A percentile compares a stretch with the other conserved stretches of the same genome.
phyloP scores from a whole-genome alignment of 768 basidiomycete genomes.

The Mycena albidolilacea region DNA sequence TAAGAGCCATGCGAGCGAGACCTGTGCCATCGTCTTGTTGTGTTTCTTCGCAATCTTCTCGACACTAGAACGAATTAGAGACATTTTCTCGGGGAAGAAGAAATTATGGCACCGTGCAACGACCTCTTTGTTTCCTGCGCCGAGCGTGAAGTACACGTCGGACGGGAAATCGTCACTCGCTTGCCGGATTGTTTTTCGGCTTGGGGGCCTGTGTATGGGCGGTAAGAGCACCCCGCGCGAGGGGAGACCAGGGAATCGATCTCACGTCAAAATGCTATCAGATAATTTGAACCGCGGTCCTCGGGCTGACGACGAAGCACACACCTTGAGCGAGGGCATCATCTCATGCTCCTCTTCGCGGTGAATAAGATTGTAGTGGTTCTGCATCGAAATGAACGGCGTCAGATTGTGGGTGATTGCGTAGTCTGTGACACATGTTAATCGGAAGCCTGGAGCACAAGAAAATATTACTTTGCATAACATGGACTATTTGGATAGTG shows the following conservation, averaged over 20 bases:
- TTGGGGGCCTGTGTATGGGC: not conserved
- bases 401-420: conserved; percentile 70
- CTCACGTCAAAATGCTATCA: conserved; percentile 59
- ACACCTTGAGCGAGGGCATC: conserved; percentile 59
- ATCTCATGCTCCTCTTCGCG: conserved; percentile 74
- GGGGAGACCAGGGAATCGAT: conserved; percentile 29
- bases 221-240: not conserved
- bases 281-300: not conserved
- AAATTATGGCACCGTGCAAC: not conserved
- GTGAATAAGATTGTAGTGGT: conserved; percentile 69
- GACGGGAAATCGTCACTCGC: not conserved
- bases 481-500: conserved; percentile 45
- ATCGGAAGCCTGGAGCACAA: conserved; percentile 68
- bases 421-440: conserved; percentile 57
- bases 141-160: not conserved
- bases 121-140: conserved; percentile 6
- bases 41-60: conserved; percentile 56
- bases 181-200: not conserved
- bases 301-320: not conserved
- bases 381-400: conserved; percentile 79
- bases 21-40: conserved; percentile 58
- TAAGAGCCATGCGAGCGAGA: conserved; percentile 57
- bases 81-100: too few relatives aligned
- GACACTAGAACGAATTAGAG: conserved; percentile 45
- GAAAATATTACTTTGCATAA: conserved; percentile 65